phyloP scores from a whole-genome alignment of 352 stramenopile species.

The Phytophthora sojae region DNA sequence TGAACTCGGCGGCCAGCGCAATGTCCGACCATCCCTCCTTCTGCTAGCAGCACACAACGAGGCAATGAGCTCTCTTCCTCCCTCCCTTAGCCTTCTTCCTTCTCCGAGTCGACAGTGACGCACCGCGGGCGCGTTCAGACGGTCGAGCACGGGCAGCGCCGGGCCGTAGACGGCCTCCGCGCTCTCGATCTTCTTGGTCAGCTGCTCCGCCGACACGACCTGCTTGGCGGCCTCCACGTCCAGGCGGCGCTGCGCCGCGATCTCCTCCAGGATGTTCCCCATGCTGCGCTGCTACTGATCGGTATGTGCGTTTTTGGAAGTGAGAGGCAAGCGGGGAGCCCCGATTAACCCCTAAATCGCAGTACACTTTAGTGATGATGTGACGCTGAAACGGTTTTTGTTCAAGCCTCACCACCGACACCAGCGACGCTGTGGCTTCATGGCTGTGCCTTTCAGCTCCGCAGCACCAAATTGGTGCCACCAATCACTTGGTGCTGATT shows the following conservation, averaged over 20 bases:
- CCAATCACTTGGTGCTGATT: too few relatives aligned
- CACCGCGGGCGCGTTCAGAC: constrained; percentile 83
- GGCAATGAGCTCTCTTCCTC: constrained; percentile 3
- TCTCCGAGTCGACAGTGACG: constrained; percentile 3
- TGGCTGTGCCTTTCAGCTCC: too few relatives aligned
- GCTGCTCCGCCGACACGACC: constrained; percentile 44
- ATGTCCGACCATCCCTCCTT: constrained; percentile 76
- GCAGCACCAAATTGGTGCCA: too few relatives aligned
- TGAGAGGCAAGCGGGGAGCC: constrained; percentile 10
- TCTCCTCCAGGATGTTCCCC: constrained; percentile 84
- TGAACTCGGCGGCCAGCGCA: constrained; percentile 98
- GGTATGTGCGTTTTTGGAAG: not conserved
- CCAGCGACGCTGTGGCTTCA: too few relatives aligned
- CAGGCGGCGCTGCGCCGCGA: constrained; percentile 73
- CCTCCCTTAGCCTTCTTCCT: constrained; percentile 41
- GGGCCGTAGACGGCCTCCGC: constrained; percentile 86
- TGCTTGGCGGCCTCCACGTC: constrained; percentile 74
- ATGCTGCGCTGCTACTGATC: constrained; percentile 7
- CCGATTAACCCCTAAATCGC: constrained; percentile 1
- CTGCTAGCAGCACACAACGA: constrained; percentile 26
- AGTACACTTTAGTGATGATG: not conserved
- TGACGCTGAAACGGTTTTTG: not conserved
- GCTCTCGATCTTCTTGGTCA: constrained; percentile 77
- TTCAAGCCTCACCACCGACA: too few relatives aligned
- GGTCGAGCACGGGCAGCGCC: constrained; percentile 87